These are phyloP conservation scores for Akanthomyces dipterigenus DNA, from an alignment of 2,329 filamentous ascomycete genomes.

Conservation along the genomic window DNA sequence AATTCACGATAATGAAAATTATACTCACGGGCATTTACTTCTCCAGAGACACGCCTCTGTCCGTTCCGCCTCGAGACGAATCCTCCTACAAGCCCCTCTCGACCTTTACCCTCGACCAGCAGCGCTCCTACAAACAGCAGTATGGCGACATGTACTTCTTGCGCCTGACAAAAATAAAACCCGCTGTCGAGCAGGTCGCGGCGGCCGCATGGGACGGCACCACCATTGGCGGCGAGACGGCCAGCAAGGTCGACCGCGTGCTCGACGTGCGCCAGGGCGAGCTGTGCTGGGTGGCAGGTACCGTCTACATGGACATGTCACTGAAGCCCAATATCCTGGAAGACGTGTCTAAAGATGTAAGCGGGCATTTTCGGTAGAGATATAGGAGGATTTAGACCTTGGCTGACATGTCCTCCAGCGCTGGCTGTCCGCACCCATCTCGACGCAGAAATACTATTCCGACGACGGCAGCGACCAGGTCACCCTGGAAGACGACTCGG, in stretches of 20 bases:
- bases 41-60: constrained; percentile 27
- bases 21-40: not conserved
- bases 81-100: constrained; percentile 66
- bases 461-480: constrained; percentile 55
- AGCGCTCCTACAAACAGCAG: constrained; percentile 81
- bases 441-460: constrained; percentile 68
- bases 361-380: constrained; percentile 20
- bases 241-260: constrained; percentile 74
- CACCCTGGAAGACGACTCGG: constrained; percentile 94
- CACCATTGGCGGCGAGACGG: constrained; percentile 69
- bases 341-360: constrained; percentile 85
- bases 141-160: constrained; percentile 98
- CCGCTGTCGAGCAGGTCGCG: constrained; percentile 69
- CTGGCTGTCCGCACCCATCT: constrained; percentile 79
- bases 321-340: constrained; percentile 94
- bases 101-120: constrained; percentile 65
- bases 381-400: not conserved
- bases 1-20: not conserved
- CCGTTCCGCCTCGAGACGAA: constrained; percentile 43
- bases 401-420: constrained; percentile 44
- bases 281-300: constrained; percentile 91
- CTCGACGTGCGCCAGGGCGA: constrained; percentile 93
- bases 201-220: constrained; percentile 70
- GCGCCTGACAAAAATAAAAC: constrained; percentile 80
- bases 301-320: constrained; percentile 95